phyloP scores from a whole-genome alignment of 371 early-diverging fungal genomes.

The Smittium culicis region DNA sequence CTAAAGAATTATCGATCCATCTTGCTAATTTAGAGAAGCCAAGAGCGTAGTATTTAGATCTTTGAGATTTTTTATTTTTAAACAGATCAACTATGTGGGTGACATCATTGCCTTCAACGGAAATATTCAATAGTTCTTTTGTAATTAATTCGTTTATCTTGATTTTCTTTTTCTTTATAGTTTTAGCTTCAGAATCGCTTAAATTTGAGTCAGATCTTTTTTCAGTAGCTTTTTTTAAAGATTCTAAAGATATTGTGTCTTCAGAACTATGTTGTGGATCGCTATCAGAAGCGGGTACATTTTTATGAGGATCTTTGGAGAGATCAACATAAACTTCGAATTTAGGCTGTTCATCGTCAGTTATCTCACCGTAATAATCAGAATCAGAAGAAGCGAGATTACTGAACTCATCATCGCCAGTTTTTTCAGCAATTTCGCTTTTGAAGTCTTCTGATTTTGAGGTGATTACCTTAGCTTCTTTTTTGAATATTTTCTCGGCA shows the following conservation, averaged over 20 bases:
- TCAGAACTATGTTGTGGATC: background rate
- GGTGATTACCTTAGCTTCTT: slow-evolving; percentile 31
- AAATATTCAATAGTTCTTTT: background rate
- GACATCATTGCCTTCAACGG: slow-evolving; percentile 2
- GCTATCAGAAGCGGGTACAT: background rate
- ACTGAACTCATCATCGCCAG: slow-evolving; percentile 15
- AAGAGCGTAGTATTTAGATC: slow-evolving; percentile 59
- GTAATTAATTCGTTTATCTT: background rate
- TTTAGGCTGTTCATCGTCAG: background rate
- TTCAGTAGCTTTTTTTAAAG: background rate
- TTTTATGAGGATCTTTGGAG: background rate
- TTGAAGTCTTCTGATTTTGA: slow-evolving; percentile 32
- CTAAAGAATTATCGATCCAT: slow-evolving; percentile 94
- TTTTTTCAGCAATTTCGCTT: slow-evolving; percentile 26
- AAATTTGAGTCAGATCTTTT: background rate
- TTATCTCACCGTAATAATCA: background rate
- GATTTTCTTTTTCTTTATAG: background rate
- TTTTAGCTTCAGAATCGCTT: background rate
- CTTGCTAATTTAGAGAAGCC: slow-evolving; percentile 64
- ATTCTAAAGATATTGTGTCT: background rate
- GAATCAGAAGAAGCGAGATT: background rate
- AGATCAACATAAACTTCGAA: background rate
- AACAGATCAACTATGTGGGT: slow-evolving; percentile 27
- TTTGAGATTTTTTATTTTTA: slow-evolving; percentile 54
- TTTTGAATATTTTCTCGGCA: slow-evolving; percentile 32